A percentile compares a stretch with the other conserved stretches of the same genome.
These are phyloP conservation scores for Zasmidium citrigriseum DNA, from an alignment of 2,329 filamentous ascomycete species.

Conservation along the genomic window DNA sequence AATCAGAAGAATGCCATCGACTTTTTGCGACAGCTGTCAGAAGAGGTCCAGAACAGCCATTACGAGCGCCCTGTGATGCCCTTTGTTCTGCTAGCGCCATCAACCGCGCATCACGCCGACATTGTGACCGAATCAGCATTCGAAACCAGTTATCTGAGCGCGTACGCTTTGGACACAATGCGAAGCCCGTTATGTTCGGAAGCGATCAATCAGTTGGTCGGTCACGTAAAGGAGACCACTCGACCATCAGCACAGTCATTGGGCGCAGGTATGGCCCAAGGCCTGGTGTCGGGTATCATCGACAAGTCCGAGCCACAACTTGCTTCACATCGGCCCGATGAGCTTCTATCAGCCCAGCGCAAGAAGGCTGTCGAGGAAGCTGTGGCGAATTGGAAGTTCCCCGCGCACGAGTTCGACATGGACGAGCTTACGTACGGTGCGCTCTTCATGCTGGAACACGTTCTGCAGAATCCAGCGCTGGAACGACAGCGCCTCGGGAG, in stretches of 20 bases:
- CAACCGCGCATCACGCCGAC: conserved; percentile 8
- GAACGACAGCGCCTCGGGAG: conserved; percentile 56
- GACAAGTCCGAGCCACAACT: conserved; percentile 19
- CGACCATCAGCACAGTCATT: conserved; percentile 29
- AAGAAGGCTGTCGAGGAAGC: conserved; percentile 61
- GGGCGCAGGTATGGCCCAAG: conserved; percentile 33
- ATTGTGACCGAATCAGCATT: conserved; percentile 15
- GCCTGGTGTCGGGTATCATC: conserved; percentile 31
- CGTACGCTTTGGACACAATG: conserved; percentile 84
- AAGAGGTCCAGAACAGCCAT: conserved; percentile 27
- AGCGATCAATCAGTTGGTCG: conserved; percentile 32
- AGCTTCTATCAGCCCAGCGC: conserved; percentile 68
- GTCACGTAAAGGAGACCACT: conserved; percentile 32
- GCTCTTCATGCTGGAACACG: conserved; percentile 87
- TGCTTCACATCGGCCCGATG: conserved; percentile 50
- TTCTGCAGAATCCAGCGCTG: conserved; percentile 77
- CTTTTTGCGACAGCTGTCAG: conserved; percentile 27
- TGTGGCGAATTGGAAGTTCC: conserved; percentile 82
- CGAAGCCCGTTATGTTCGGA: conserved; percentile 75
- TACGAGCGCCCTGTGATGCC: conserved; percentile 33
- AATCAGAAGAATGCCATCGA: conserved; percentile 13
- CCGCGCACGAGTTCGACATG: conserved; percentile 83
- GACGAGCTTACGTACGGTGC: conserved; percentile 87
- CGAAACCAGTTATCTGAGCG: conserved; percentile 66
- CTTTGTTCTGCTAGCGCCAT: conserved; percentile 27